Base-by-base conservation (phyloP, 2,329 filamentous ascomycete genomes). In the Aspergillus spinulosporus region DNA sequence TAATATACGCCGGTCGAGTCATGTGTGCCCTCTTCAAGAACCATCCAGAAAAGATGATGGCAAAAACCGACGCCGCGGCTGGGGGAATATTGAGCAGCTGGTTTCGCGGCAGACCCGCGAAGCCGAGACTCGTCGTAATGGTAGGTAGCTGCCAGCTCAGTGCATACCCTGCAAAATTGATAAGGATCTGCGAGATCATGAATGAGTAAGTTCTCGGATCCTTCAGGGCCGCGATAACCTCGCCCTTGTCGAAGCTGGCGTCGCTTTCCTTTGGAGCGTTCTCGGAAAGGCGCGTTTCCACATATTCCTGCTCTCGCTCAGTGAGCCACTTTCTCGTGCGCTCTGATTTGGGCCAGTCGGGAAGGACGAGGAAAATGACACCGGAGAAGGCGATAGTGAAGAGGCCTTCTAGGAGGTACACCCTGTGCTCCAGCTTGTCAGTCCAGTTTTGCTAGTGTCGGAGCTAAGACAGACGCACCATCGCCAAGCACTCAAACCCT, bases 111-210 rank as follows among this genome's bases (percentile, higher is more conserved):
- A 59, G 54, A 0, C 58, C 58, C 1, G 58, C 54, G 29, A 59
- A 59, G 7, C 58, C 58, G 2, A 59, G 50, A 34, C 58, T 59
- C 15, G 58, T 59, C 0, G 58, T 59, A n/a, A 59, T 59, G 1
- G 58, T 57, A 2, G 58, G 58, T 6, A 59, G 43, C 44, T 59
- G 54, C 58, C 58, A 59, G 36, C 54, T 52, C 2, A 59, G 43
- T 3, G 58, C 58, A 28, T 59, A 59, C 9, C 58, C 58, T 3
- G 54, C 55, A 34, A 59, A 57, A 8, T 59, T 59, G 37, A 59
- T 52, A 1, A 59, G 58, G 3, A 59, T 34, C 39, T 59, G 58
- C 7, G 58, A 59, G 34, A 59, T 9, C 58, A 59, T 59, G 51
- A 59, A 59, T 1, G 58, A 51, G 15, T 57, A 59, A 7, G 58